These are phyloP conservation scores for Penicillium fimorum DNA, from an alignment of 495 filamentous ascomycete species.

Conservation along the genomic window DNA sequence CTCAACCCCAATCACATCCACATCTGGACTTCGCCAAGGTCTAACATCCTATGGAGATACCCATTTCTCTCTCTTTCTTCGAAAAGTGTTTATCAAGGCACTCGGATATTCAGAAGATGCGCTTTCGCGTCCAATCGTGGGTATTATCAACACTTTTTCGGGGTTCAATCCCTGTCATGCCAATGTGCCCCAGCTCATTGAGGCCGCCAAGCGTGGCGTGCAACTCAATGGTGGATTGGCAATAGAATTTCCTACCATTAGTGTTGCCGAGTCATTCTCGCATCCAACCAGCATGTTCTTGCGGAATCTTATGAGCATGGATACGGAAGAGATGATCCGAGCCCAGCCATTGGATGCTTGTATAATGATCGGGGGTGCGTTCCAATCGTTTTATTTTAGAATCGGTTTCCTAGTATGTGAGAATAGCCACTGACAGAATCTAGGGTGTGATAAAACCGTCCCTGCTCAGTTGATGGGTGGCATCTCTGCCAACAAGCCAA, in stretches of 20 bases:
- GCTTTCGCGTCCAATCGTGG: conserved; percentile 62
- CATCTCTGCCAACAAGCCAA: conserved; percentile 66
- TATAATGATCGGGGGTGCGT: conserved; percentile 61
- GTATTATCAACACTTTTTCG: conserved; percentile 65
- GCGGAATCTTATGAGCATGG: conserved; percentile 69
- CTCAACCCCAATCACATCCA: conserved; percentile 43
- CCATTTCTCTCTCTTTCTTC: conserved; percentile 67
- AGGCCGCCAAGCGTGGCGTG: conserved; percentile 62
- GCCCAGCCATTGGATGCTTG: conserved; percentile 65
- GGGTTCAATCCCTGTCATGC: conserved; percentile 68
- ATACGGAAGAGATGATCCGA: conserved; percentile 68
- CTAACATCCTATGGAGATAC: conserved; percentile 67
- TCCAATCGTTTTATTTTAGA: neutral
- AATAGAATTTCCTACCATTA: conserved; percentile 67
- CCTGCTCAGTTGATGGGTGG: conserved; percentile 69
- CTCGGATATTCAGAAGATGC: conserved; percentile 66
- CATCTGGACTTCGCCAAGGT: conserved; percentile 55
- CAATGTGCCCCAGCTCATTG: conserved; percentile 65
- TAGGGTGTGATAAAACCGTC: conserved; percentile 66
- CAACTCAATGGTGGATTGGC: conserved; percentile 60
- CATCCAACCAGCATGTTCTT: conserved; percentile 68
- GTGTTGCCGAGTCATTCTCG: conserved; percentile 61
- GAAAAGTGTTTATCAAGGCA: conserved; percentile 70
- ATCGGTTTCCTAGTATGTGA: neutral
- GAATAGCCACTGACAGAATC: neutral